Base-by-base conservation (phyloP, 441 rosid species). In the Dalechampia spathulata region DNA sequence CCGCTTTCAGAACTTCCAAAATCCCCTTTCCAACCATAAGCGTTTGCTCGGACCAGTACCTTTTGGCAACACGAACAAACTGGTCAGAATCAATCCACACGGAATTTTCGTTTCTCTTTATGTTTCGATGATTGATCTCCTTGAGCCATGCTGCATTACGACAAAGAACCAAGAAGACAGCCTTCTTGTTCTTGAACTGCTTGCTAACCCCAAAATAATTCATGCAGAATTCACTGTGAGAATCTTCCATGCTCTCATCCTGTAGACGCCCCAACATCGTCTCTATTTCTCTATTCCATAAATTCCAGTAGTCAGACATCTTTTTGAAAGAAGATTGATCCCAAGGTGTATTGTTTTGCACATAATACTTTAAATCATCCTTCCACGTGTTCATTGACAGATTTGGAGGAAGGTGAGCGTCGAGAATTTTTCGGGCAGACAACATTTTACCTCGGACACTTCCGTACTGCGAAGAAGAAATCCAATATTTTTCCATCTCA, bases 401-500 rank as follows among this genome's bases (percentile, higher is more conserved):
- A 63, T 50, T 26, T 28, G 22, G 21, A 36, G 4, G 11, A 17
- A 81, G 47, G 61, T 71, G 79, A 46, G 12, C 28, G 46, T 82
- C 84, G 51, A 82, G 61, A 67, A 76, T 67, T 50, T 42, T 69
- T 43, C 84, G 54, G 43, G 61, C 52, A 48, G 66, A 65, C 30
- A 77, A 27, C 5, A 69, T 58, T 65, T 76, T 81, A 23, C 79
- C 76, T 44, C 64, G 55, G 16, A 65, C 14, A 41, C 74, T 62
- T 26, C 34, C 62, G 54, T 59, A 57, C 47, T 36, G 67, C 42
- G 43, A 59, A 25, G 73, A 71, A 52, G 30, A 39, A 40, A 23
- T 45, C 49, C 70, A 58, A 57, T 23, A 34, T n/a, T 51, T 53
- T 52, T 64, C 27, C 63, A 73, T 19, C 44, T 36, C 17, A 15